phyloP scores from a whole-genome alignment of 257 asterid species.

The Gynochthodes officinalis region DNA sequence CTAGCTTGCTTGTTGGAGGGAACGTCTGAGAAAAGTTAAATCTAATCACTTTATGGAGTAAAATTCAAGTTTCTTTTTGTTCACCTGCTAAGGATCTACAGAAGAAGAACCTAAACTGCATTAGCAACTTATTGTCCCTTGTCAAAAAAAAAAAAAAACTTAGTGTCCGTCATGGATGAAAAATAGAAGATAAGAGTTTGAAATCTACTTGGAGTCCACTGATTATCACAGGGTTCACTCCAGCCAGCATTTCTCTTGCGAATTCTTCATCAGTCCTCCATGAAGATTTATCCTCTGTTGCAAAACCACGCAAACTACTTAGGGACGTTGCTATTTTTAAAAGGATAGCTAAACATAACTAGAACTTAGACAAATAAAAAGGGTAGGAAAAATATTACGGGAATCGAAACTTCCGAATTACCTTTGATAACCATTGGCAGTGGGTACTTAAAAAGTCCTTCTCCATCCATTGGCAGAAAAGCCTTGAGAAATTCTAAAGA shows the following conservation, averaged over 20 bases:
- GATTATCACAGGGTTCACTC: slow-evolving; percentile 60
- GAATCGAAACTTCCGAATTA: too few relatives aligned
- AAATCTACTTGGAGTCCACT: slow-evolving; percentile 55
- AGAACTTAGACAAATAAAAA: too few relatives aligned
- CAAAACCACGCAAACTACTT: too few relatives aligned
- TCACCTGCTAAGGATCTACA: neutral
- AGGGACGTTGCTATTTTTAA: too few relatives aligned
- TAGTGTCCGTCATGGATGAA: neutral
- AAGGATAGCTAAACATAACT: too few relatives aligned
- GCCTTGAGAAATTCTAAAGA: slow-evolving; percentile 56
- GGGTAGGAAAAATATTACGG: too few relatives aligned
- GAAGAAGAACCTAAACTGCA: too few relatives aligned
- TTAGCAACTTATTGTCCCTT: neutral
- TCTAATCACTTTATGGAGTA: neutral
- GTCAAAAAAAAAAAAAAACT: neutral
- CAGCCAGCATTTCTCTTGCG: slow-evolving; percentile 84
- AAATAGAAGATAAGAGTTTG: neutral
- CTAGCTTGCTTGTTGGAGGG: slow-evolving; percentile 65
- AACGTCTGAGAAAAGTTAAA: slow-evolving; percentile 44
- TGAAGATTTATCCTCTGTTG: slow-evolving; percentile 53
- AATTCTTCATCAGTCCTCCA: slow-evolving; percentile 84
- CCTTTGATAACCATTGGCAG: slow-evolving; percentile 63
- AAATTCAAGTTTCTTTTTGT: neutral
- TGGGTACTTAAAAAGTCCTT: slow-evolving; percentile 49
- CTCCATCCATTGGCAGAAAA: slow-evolving; percentile 60